Conservation (phyloP, 192 early-diverging fungal species). For the Chytriomyces sp. region DNA sequence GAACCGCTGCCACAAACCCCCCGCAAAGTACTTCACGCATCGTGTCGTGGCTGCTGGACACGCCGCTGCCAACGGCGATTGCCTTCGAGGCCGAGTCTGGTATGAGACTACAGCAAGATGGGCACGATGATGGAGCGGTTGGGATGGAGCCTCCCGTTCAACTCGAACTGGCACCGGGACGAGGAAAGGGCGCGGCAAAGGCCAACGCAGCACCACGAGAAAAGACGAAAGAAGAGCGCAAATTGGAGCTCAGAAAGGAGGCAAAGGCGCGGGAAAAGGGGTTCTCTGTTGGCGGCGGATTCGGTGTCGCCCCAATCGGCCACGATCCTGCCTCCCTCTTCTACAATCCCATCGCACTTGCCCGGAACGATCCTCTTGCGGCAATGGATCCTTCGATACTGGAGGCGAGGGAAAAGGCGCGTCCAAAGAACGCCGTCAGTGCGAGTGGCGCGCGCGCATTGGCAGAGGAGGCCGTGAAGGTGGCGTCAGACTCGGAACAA, state of each 20-base stretch:
- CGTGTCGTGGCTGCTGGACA: not conserved
- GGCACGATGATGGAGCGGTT: not conserved
- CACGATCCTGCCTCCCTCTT: constrained; percentile 1
- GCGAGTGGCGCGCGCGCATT: not conserved
- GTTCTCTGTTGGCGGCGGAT: not conserved
- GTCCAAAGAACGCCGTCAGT: not conserved
- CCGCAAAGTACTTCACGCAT: not conserved
- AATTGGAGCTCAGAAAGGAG: not conserved
- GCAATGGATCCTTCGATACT: not conserved
- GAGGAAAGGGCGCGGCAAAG: not conserved
- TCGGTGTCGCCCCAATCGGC: constrained; percentile 17
- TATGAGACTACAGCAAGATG: not conserved
- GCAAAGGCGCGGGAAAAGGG: too few relatives aligned
- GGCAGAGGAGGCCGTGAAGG: not conserved
- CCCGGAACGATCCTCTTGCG: not conserved
- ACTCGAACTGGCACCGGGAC: not conserved
- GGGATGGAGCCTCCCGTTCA: not conserved
- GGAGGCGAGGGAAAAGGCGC: not conserved
- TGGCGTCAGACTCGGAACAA: not conserved
- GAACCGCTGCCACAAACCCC: not conserved
- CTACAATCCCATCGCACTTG: not conserved
- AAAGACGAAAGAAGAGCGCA: not conserved
- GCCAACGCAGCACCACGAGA: not conserved
- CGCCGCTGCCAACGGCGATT: not conserved
- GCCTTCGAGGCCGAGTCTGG: not conserved